Conservation (phyloP, 495 filamentous ascomycete genomes). For the Friedmanniomyces simplex region DNA sequence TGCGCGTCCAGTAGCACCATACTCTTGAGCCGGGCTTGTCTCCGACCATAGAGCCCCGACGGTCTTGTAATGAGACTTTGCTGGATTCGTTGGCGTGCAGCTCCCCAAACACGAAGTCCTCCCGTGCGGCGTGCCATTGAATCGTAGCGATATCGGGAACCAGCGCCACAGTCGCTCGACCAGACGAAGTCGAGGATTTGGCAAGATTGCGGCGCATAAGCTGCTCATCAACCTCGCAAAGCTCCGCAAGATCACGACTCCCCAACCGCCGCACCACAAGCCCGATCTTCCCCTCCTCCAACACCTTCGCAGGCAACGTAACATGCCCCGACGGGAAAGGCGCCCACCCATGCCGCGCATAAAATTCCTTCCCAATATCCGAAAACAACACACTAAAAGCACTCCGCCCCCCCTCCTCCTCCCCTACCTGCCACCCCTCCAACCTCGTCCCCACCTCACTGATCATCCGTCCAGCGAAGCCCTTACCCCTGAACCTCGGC, state of each 20-base stretch:
- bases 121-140: conserved; percentile 76
- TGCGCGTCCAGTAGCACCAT: conserved; percentile 76
- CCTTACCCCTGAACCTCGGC: conserved; percentile 55
- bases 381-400: conserved; percentile 75
- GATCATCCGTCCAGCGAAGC: conserved; percentile 70
- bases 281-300: conserved; percentile 29
- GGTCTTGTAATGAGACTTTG: conserved; percentile 27
- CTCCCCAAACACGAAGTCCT: conserved; percentile 65
- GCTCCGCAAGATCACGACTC: conserved; percentile 41
- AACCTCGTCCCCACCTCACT: conserved; percentile 45
- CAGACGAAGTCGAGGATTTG: conserved; percentile 7
- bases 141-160: conserved; percentile 62
- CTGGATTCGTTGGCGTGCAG: conserved; percentile 38
- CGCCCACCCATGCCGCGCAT: conserved; percentile 71
- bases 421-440: conserved; percentile 41
- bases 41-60: conserved; percentile 23
- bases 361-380: conserved; percentile 92
- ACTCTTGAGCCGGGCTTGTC: conserved; percentile 42
- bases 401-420: conserved; percentile 34
- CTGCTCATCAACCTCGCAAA: conserved; percentile 50
- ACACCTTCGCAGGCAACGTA: conserved; percentile 40
- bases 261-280: conserved; percentile 33
- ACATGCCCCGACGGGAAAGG: conserved; percentile 63
- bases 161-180: conserved; percentile 50
- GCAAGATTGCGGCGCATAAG: conserved; percentile 35